Percentiles rank a stretch among this genome's conserved stretches.
Conservation (phyloP, 1,139 yeast species). For the Yarrowia galli region DNA sequence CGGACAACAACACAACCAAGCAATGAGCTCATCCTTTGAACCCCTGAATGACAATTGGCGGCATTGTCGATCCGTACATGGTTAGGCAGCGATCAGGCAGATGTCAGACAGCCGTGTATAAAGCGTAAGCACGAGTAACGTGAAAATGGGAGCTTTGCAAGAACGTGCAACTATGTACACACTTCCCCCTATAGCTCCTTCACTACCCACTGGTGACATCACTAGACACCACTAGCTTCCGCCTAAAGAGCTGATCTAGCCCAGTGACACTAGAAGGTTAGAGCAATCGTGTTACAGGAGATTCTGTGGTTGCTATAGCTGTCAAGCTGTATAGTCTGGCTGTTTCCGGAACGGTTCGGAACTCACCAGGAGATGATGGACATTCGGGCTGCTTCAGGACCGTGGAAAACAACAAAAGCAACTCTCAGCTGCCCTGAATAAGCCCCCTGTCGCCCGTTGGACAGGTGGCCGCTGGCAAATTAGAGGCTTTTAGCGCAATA, state of each 20-base stretch:
- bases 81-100: background rate
- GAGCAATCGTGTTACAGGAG: constrained; percentile 1
- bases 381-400: background rate
- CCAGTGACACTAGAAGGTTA: background rate
- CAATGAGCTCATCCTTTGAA: constrained; percentile 1
- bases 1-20: background rate
- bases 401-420: background rate
- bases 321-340: background rate
- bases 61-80: constrained; percentile 9
- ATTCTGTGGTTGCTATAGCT: background rate
- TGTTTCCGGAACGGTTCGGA: constrained; percentile 4
- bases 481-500: background rate
- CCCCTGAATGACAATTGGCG: background rate
- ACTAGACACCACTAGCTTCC: background rate
- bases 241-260: constrained; percentile 10
- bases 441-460: background rate
- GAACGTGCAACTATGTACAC: no score
- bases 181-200: no score
- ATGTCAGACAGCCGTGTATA: background rate
- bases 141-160: no score
- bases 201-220: no score
- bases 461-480: background rate
- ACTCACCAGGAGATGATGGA: background rate
- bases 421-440: background rate
- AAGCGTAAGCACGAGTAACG: no score